phyloP scores from a whole-genome alignment of 805 yeast genomes.

The Kuraishia capsulata region DNA sequence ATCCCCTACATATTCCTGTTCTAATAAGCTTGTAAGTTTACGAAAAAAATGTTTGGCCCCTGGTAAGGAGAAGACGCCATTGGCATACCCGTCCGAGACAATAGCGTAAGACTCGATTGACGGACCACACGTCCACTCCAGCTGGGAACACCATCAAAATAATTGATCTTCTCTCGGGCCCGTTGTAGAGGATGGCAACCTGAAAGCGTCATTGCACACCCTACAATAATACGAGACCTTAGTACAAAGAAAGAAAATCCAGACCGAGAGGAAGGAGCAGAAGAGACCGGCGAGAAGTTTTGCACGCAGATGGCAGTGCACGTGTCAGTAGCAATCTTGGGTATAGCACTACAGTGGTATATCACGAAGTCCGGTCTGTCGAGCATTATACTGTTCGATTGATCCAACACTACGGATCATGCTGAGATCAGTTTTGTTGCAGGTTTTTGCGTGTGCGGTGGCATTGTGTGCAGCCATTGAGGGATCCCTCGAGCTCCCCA shows the following conservation, averaged over 20 bases:
- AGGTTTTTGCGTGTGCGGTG: neutral
- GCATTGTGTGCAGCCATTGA: constrained; percentile 1
- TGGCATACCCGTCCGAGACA: neutral
- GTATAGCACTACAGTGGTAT: too few species aligned
- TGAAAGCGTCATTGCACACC: constrained; percentile 24
- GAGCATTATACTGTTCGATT: too few species aligned
- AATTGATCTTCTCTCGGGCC: constrained; percentile 18
- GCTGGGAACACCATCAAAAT: constrained; percentile 3
- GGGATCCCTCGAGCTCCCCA: constrained; percentile 2
- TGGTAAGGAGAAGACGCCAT: constrained; percentile 6
- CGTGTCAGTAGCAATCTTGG: neutral
- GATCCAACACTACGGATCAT: too few species aligned
- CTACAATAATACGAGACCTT: constrained; percentile 20
- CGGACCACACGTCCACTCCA: constrained; percentile 8
- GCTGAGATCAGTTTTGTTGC: neutral
- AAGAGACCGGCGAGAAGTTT: neutral
- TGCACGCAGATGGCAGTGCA: neutral
- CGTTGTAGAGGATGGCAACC: constrained; percentile 31
- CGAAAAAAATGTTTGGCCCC: constrained; percentile 2
- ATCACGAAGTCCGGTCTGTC: too few species aligned
- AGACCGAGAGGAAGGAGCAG: neutral
- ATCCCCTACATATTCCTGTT: too few species aligned
- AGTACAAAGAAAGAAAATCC: constrained; percentile 1
- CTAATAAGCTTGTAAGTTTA: too few species aligned
- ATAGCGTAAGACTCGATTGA: constrained; percentile 2